phyloP scores from a whole-genome alignment of 2,329 filamentous ascomycete species.

The Colletotrichum sp. region DNA sequence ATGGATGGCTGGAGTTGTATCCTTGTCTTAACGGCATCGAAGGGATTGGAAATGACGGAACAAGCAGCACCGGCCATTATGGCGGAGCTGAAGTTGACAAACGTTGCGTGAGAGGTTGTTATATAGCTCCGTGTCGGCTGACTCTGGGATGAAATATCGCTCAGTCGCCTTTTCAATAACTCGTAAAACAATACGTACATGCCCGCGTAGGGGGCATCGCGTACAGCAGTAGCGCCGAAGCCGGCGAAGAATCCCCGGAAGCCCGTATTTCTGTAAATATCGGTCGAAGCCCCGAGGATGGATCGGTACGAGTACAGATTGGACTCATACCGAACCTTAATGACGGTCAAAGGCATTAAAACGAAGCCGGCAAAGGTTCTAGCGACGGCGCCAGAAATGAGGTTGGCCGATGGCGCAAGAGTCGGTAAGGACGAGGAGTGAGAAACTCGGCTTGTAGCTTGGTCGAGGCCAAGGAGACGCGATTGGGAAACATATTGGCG shows the following conservation, averaged over 20 bases:
- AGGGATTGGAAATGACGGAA: constrained; percentile 91
- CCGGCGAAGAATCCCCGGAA: constrained; percentile 88
- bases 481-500: constrained; percentile 63
- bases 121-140: not conserved
- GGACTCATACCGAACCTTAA: constrained; percentile 96
- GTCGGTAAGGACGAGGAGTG: constrained; percentile 78
- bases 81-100: constrained; percentile 80
- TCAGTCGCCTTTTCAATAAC: constrained; percentile 72
- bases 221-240: constrained; percentile 89
- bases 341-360: constrained; percentile 94
- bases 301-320: constrained; percentile 85
- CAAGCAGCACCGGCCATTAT: constrained; percentile 81
- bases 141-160: constrained; percentile 20
- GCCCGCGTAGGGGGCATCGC: constrained; percentile 96
- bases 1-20: constrained; percentile 86
- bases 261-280: constrained; percentile 78
- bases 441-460: constrained; percentile 16
- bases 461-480: constrained; percentile 26
- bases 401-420: constrained; percentile 83
- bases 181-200: constrained; percentile 96
- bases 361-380: constrained; percentile 87
- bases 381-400: constrained; percentile 83
- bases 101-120: constrained; percentile 14
- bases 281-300: constrained; percentile 71
- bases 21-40: constrained; percentile 94